Evolutionary conservation across 495 filamentous ascomycete genomes (phyloP).

Genomic region (Viridothelium virens): DNA sequence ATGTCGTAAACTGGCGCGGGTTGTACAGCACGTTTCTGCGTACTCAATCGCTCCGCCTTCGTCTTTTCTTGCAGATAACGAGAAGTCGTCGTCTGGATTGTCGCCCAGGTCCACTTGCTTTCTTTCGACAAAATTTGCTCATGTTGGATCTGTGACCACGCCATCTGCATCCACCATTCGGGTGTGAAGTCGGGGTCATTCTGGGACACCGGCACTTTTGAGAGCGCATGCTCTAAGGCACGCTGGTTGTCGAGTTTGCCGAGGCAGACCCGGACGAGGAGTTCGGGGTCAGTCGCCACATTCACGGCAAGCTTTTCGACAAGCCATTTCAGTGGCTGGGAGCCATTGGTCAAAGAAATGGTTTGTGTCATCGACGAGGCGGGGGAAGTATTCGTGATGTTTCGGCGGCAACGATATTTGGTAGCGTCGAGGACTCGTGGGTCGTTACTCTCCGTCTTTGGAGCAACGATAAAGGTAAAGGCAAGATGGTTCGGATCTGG

Average conservation of each 20-base stretch:
- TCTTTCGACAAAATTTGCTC: not conserved
- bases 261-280: not conserved
- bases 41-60: not conserved
- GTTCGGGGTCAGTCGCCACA: not conserved
- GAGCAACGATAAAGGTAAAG: not conserved
- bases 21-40: not conserved
- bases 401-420: not conserved
- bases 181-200: not conserved
- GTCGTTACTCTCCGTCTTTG: not conserved
- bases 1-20: not conserved
- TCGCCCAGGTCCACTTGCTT: not conserved
- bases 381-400: not conserved
- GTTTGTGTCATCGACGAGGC: not conserved
- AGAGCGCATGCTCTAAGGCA: not conserved
- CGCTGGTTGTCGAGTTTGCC: not conserved
- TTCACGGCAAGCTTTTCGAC: not conserved
- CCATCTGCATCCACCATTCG: slow-evolving; percentile 2
- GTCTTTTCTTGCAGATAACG: not conserved
- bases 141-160: not conserved
- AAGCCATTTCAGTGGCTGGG: not conserved
- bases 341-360: not conserved
- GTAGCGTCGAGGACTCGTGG: not conserved
- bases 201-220: not conserved
- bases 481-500: not conserved
- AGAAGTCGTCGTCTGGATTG: not conserved